These are phyloP conservation scores for Shiraia sp. DNA, from an alignment of 2,329 filamentous ascomycete genomes.

Conservation along the genomic window DNA sequence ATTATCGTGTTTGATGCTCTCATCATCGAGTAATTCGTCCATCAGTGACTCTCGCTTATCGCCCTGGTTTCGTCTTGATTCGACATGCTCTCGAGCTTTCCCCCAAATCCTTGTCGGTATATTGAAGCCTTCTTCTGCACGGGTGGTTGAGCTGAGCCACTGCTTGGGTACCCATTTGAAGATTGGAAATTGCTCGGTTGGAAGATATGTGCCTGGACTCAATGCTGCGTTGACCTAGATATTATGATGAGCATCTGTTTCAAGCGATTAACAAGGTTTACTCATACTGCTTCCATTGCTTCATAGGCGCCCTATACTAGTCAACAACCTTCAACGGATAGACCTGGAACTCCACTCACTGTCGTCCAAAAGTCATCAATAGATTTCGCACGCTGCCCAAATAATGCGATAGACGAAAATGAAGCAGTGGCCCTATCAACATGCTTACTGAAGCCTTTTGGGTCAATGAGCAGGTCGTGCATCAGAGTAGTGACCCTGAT, in stretches of 20 bases:
- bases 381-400: slow-evolving; percentile 23
- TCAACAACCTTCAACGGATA: slow-evolving; percentile 3
- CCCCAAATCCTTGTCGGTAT: slow-evolving; percentile 20
- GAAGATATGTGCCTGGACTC: slow-evolving; percentile 25
- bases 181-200: slow-evolving; percentile 28
- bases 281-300: slow-evolving; percentile 23
- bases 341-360: slow-evolving; percentile 13
- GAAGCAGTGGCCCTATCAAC: slow-evolving; percentile 24
- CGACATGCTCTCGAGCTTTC: slow-evolving; percentile 19
- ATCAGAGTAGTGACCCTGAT: slow-evolving; percentile 38
- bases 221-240: slow-evolving; percentile 15
- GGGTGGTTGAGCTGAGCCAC: slow-evolving; percentile 14
- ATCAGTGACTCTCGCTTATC: slow-evolving; percentile 28
- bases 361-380: slow-evolving; percentile 28
- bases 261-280: background rate
- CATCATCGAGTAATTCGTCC: slow-evolving; percentile 26
- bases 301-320: slow-evolving; percentile 16
- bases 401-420: slow-evolving; percentile 18
- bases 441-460: slow-evolving; percentile 46
- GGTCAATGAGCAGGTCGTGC: slow-evolving; percentile 50
- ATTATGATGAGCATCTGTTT: slow-evolving; percentile 5
- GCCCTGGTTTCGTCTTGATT: slow-evolving; percentile 19
- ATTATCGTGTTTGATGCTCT: slow-evolving; percentile 10
- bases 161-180: slow-evolving; percentile 25
- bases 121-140: slow-evolving; percentile 17